Evolutionary conservation across 495 filamentous ascomycete genomes (phyloP).

Genomic region (Bryoglossum gracile): DNA sequence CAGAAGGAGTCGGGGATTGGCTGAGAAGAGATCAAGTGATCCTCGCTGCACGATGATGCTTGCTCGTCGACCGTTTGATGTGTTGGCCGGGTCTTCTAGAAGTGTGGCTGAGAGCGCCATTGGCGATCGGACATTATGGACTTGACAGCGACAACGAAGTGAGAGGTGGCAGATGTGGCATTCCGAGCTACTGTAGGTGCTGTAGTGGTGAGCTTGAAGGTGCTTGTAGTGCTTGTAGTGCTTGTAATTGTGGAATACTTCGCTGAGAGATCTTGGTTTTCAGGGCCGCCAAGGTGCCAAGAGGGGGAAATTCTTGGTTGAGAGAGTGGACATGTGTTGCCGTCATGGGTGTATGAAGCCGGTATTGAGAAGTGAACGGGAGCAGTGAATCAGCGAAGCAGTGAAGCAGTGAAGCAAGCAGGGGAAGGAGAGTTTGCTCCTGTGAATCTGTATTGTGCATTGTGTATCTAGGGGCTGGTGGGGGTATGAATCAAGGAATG

Average conservation of each 20-base stretch:
- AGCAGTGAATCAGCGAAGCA: no score
- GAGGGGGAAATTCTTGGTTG: not conserved
- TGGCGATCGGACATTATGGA: not conserved
- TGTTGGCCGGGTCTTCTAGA: not conserved
- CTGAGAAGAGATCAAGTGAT: not conserved
- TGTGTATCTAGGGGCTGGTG: no score
- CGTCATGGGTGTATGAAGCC: not conserved
- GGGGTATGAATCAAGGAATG: no score
- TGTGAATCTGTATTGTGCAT: no score
- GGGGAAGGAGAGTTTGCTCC: no score
- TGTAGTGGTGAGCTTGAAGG: not conserved
- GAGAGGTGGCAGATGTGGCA: no score
- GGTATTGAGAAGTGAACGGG: no score
- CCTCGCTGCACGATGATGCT: not conserved
- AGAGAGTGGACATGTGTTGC: not conserved
- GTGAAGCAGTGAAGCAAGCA: no score
- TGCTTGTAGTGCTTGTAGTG: constrained; percentile 1
- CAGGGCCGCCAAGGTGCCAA: not conserved
- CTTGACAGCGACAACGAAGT: no score
- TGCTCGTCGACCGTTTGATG: not conserved
- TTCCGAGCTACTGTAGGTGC: no score
- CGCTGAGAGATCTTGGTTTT: not conserved
- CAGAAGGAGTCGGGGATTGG: no score
- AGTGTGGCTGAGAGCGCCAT: not conserved
- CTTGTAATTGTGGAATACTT: no score